phyloP scores from a whole-genome alignment of 305 asterid species.

The Vinca major region DNA sequence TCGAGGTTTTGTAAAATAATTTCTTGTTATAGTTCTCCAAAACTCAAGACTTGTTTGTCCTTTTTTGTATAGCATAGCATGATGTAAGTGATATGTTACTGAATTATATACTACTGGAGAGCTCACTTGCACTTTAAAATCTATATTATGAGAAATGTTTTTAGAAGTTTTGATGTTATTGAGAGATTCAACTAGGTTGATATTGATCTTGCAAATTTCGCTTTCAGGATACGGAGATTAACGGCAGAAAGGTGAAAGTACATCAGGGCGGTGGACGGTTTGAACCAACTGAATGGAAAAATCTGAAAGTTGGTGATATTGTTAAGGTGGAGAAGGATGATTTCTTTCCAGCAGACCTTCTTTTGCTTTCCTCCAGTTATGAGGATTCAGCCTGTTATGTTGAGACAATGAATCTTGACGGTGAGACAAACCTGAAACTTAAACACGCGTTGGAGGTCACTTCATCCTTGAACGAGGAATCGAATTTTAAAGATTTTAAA shows the following conservation, averaged over 20 bases:
- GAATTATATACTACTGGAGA: too few species aligned
- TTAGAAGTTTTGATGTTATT: neutral
- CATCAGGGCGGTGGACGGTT: slow-evolving; percentile 53
- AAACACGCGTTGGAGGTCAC: slow-evolving; percentile 64
- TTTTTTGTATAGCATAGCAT: too few species aligned
- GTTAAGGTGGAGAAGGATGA: slow-evolving; percentile 58
- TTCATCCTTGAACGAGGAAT: slow-evolving; percentile 39
- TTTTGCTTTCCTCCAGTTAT: slow-evolving; percentile 69
- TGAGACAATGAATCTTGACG: slow-evolving; percentile 89
- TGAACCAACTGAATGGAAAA: slow-evolving; percentile 51
- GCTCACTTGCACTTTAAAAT: neutral
- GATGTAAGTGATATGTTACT: too few species aligned
- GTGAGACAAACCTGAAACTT: slow-evolving; percentile 80
- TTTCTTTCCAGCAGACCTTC: slow-evolving; percentile 28
- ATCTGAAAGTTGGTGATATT: slow-evolving; percentile 67
- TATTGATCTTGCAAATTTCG: slow-evolving; percentile 5
- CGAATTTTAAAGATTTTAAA: slow-evolving; percentile 34
- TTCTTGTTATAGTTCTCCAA: neutral
- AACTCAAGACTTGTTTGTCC: too few species aligned
- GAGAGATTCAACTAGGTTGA: neutral
- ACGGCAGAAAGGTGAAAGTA: slow-evolving; percentile 59
- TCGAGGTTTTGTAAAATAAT: neutral
- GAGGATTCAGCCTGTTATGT: slow-evolving; percentile 78
- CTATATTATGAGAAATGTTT: neutral
- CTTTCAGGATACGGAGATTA: slow-evolving; percentile 74